Conservation (phyloP, 495 filamentous ascomycete species). For the Aspergillus homomorphus region DNA sequence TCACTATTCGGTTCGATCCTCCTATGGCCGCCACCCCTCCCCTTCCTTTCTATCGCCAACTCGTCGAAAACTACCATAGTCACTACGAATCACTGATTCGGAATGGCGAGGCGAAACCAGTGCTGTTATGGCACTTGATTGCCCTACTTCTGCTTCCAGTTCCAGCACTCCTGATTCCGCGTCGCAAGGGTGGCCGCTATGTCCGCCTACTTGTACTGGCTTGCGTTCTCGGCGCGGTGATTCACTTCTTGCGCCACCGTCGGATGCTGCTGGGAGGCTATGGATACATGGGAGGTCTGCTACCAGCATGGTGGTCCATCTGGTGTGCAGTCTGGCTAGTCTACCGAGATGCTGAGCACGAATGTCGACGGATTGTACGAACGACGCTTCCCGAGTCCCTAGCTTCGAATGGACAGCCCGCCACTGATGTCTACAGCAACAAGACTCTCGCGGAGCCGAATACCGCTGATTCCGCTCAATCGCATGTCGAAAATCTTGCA, state of each 20-base stretch:
- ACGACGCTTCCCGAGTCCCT: background rate
- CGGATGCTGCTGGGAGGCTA: slow-evolving; percentile 55
- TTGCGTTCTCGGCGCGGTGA: slow-evolving; percentile 45
- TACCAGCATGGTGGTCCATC: slow-evolving; percentile 62
- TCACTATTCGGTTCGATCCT: background rate
- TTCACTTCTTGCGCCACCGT: slow-evolving; percentile 38
- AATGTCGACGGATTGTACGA: slow-evolving; percentile 62
- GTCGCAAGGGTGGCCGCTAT: slow-evolving; percentile 21
- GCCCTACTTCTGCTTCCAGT: slow-evolving; percentile 29
- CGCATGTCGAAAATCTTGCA: slow-evolving; percentile 23
- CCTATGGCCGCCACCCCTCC: slow-evolving; percentile 26
- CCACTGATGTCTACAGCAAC: background rate
- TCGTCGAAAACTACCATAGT: slow-evolving; percentile 11
- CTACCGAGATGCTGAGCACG: slow-evolving; percentile 60
- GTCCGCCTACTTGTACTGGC: slow-evolving; percentile 54
- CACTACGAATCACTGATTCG: slow-evolving; percentile 27
- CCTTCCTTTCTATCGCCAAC: slow-evolving; percentile 11
- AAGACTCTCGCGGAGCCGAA: background rate
- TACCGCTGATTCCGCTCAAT: background rate
- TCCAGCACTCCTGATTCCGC: slow-evolving; percentile 35
- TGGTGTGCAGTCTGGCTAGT: slow-evolving; percentile 62
- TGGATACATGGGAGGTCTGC: slow-evolving; percentile 66
- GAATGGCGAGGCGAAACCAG: slow-evolving; percentile 33
- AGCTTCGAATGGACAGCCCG: background rate
- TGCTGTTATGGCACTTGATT: slow-evolving; percentile 39